phyloP scores from a whole-genome alignment of 768 basidiomycete species.

The Boletus vinaceobasis region DNA sequence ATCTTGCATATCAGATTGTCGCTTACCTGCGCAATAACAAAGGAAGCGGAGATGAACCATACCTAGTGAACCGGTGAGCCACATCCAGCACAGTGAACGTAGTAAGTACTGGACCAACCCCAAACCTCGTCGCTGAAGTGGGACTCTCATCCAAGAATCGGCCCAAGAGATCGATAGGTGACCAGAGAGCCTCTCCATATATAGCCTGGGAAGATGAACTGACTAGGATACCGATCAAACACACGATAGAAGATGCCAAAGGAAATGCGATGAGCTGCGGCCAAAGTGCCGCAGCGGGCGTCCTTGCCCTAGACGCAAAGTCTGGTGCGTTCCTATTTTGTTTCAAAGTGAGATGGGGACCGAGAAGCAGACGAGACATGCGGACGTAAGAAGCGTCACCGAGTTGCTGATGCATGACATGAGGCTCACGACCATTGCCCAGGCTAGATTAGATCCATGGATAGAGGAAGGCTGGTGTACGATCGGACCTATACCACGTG shows the following conservation, averaged over 20 bases:
- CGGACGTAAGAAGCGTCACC: slow-evolving; percentile 68
- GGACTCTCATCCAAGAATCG: slow-evolving; percentile 65
- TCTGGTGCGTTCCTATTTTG: slow-evolving; percentile 64
- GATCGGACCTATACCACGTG: slow-evolving; percentile 74
- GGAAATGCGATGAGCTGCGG: slow-evolving; percentile 74
- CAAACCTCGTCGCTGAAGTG: slow-evolving; percentile 64
- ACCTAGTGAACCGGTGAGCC: slow-evolving; percentile 39
- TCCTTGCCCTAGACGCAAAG: slow-evolving; percentile 62
- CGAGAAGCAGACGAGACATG: slow-evolving; percentile 7
- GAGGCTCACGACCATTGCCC: slow-evolving; percentile 70
- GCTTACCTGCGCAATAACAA: slow-evolving; percentile 71
- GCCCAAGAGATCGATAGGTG: slow-evolving; percentile 67
- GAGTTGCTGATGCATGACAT: slow-evolving; percentile 82
- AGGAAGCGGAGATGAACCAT: slow-evolving; percentile 76
- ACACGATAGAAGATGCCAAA: slow-evolving; percentile 67
- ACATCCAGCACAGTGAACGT: not conserved
- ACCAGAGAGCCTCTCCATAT: slow-evolving; percentile 78
- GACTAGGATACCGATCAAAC: slow-evolving; percentile 80
- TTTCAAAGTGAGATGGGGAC: slow-evolving; percentile 14
- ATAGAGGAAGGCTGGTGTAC: slow-evolving; percentile 60
- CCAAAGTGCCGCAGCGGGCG: slow-evolving; percentile 53
- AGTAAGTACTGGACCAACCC: slow-evolving; percentile 34
- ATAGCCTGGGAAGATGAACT: slow-evolving; percentile 73
- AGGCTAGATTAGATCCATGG: slow-evolving; percentile 65
- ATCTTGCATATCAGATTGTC: slow-evolving; percentile 1